Conservation (phyloP, 2,329 filamentous ascomycete species). For the Penicillium sp. region DNA sequence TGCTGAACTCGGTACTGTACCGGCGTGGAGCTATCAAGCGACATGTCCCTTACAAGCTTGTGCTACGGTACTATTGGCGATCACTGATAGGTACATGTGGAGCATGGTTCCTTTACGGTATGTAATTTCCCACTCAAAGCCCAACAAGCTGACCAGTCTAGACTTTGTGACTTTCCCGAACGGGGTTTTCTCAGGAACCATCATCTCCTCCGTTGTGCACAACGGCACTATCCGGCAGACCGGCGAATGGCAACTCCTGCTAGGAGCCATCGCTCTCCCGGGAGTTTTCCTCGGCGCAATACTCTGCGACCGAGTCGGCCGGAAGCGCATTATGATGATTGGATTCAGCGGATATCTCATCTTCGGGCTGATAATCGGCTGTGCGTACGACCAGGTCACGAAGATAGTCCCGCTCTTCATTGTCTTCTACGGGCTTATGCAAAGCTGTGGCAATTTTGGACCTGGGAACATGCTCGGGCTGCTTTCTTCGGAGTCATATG, state of each 20-base stretch:
- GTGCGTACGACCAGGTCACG: conserved; percentile 51
- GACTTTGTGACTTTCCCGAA: conserved; percentile 51
- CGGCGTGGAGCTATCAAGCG: conserved; percentile 57
- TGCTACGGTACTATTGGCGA: conserved; percentile 58
- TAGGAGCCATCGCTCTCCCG: conserved; percentile 45
- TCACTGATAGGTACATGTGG: conserved; percentile 55
- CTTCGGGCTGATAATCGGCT: conserved; percentile 56
- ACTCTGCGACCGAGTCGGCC: conserved; percentile 52
- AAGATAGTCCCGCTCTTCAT: conserved; percentile 56
- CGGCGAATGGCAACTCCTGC: conserved; percentile 53
- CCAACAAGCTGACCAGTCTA: not conserved
- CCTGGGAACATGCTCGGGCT: conserved; percentile 56
- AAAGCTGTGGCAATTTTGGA: conserved; percentile 53
- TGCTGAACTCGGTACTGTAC: conserved; percentile 56
- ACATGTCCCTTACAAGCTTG: conserved; percentile 53
- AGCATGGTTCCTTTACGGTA: conserved; percentile 58
- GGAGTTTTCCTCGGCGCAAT: conserved; percentile 54
- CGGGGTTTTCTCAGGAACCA: conserved; percentile 50
- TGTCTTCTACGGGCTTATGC: conserved; percentile 56
- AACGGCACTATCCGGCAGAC: conserved; percentile 46
- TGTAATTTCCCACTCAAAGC: too few relatives aligned
- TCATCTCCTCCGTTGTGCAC: conserved; percentile 44
- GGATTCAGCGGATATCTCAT: conserved; percentile 55
- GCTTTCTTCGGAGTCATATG: conserved; percentile 54
- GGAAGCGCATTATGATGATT: conserved; percentile 55